Evolutionary conservation across 768 basidiomycete species (phyloP).

Genomic region (Russula brevipes): DNA sequence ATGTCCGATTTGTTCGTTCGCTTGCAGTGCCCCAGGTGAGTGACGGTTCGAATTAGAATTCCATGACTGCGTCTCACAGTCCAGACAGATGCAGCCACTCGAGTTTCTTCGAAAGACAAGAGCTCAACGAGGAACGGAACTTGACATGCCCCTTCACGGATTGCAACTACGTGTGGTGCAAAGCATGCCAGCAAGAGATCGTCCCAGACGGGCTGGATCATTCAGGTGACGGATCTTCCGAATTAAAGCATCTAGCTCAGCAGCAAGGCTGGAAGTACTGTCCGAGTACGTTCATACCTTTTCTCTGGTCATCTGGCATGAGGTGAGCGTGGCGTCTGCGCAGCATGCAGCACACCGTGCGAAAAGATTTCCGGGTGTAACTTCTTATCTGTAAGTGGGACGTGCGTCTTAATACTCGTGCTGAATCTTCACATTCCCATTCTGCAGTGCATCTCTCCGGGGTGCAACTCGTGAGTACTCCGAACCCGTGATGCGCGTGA

Average conservation of each 20-base stretch:
- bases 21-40: conserved; percentile 44
- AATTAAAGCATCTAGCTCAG: conserved; percentile 31
- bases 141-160: conserved; percentile 30
- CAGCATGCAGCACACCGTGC: conserved; percentile 46
- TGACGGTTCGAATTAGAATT: not conserved
- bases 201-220: conserved; percentile 25
- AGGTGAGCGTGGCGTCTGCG: not conserved
- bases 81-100: conserved; percentile 21
- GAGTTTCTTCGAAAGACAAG: conserved; percentile 29
- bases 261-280: conserved; percentile 34
- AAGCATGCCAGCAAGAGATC: conserved; percentile 30
- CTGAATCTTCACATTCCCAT: not conserved
- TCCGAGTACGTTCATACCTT: conserved; percentile 26
- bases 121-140: conserved; percentile 25
- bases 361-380: conserved; percentile 52
- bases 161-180: conserved; percentile 34
- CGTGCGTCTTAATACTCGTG: not conserved
- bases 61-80: not conserved
- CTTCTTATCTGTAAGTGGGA: conserved; percentile 49
- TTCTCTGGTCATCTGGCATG: not conserved
- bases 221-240: conserved; percentile 34
- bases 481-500: not conserved
- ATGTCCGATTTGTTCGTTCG: conserved; percentile 41
- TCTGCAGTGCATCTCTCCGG: conserved; percentile 48
- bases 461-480: conserved; percentile 44